phyloP scores from a whole-genome alignment of 768 basidiomycete genomes.

The Obba rivulosa region DNA sequence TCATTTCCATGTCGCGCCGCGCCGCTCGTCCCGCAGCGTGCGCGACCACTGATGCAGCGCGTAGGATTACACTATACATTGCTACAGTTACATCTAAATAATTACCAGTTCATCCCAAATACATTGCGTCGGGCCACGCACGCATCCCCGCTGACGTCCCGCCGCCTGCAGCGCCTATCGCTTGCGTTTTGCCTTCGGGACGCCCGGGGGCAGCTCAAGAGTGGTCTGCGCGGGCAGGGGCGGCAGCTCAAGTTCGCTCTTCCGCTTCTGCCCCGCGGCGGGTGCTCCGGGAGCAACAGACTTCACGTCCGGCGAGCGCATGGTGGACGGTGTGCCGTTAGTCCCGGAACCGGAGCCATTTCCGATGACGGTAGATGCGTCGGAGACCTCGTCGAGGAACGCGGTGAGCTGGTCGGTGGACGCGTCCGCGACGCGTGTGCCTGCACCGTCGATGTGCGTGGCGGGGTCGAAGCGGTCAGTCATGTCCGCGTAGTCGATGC shows the following conservation, averaged over 20 bases:
- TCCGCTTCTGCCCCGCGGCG: conserved; percentile 21
- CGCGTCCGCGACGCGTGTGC: conserved; percentile 25
- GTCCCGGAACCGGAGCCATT: too few species aligned
- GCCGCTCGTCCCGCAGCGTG: too few species aligned
- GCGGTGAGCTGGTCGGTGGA: conserved; percentile 35
- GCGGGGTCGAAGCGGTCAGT: conserved; percentile 29
- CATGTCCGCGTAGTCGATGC: conserved; percentile 25
- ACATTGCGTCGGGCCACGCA: background rate
- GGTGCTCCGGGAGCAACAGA: conserved; percentile 1
- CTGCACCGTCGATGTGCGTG: conserved; percentile 20
- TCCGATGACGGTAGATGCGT: conserved; percentile 5
- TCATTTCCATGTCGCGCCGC: too few species aligned
- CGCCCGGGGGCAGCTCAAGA: conserved; percentile 2
- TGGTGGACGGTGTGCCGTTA: too few species aligned
- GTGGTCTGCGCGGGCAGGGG: conserved; percentile 7
- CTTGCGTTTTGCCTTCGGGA: conserved; percentile 24
- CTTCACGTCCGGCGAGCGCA: conserved; percentile 2
- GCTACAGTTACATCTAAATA: conserved; percentile 20
- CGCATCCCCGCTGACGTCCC: too few species aligned
- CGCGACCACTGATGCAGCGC: background rate
- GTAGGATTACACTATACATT: conserved; percentile 23
- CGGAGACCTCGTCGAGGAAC: conserved; percentile 40
- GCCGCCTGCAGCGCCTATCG: conserved; percentile 10
- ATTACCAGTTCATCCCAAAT: background rate
- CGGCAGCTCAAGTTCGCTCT: conserved; percentile 24